These are phyloP conservation scores for Heracleum sosnowskyi DNA, from an alignment of 129 eudicot genomes.

Conservation along the genomic window DNA sequence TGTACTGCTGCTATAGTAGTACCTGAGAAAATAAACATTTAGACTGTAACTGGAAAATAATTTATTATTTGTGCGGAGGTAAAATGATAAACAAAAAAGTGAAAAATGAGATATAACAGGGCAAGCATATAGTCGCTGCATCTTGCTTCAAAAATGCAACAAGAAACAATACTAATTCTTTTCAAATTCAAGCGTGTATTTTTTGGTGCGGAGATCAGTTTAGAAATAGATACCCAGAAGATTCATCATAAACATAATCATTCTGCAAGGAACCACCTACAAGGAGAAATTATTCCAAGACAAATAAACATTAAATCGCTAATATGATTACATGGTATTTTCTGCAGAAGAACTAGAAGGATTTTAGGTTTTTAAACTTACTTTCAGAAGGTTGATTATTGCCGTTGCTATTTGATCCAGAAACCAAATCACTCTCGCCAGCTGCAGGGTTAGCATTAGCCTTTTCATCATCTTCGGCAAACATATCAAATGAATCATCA, in stretches of 20 bases:
- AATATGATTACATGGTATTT: neutral
- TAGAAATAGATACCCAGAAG: slow-evolving; percentile 59
- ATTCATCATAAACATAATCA: slow-evolving; percentile 70
- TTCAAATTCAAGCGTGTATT: neutral
- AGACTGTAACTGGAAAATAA: neutral
- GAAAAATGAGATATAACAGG: neutral
- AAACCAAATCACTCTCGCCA: slow-evolving; percentile 17
- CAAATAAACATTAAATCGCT: neutral
- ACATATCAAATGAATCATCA: slow-evolving; percentile 65
- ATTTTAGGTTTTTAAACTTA: slow-evolving; percentile 13
- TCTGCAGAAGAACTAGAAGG: neutral
- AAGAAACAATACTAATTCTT: neutral
- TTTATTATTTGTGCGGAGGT: no score
- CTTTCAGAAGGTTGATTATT: slow-evolving; percentile 25
- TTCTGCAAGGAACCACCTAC: slow-evolving; percentile 56
- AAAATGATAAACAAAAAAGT: neutral
- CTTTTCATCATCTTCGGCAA: slow-evolving; percentile 69
- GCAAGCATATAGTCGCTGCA: neutral
- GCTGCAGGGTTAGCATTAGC: slow-evolving; percentile 30
- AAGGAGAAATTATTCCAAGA: slow-evolving; percentile 14
- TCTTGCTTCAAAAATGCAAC: neutral
- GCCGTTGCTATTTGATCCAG: slow-evolving; percentile 16
- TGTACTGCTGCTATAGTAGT: slow-evolving; percentile 82
- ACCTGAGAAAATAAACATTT: slow-evolving; percentile 38
- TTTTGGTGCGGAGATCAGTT: neutral